A percentile compares a stretch with the other conserved stretches of the same genome.
Conservation (phyloP, 108 stramenopile genomes). For the Schizochytrium sp. region DNA sequence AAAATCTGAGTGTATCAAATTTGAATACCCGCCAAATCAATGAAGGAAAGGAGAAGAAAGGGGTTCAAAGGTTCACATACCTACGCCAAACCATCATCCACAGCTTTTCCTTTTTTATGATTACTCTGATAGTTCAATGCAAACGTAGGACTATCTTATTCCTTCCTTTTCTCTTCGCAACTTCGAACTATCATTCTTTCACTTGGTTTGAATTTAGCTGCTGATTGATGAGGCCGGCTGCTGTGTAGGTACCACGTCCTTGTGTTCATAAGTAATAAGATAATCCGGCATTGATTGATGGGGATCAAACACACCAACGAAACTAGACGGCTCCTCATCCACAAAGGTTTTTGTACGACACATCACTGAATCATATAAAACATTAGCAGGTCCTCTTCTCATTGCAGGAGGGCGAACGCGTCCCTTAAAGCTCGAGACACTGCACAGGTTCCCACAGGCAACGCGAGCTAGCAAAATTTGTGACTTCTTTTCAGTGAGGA, state of each 20-base stretch:
- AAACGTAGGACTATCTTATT: too few relatives aligned
- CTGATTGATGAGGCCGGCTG: too few relatives aligned
- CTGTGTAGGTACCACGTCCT: not conserved
- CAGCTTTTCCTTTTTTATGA: too few relatives aligned
- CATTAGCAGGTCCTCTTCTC: not conserved
- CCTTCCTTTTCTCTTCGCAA: too few relatives aligned
- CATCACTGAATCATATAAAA: constrained; percentile 9
- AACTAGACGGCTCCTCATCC: not conserved
- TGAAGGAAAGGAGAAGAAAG: too few relatives aligned
- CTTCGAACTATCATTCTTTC: too few relatives aligned
- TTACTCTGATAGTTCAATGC: too few relatives aligned
- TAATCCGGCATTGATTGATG: constrained; percentile 40
- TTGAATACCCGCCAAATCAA: too few relatives aligned
- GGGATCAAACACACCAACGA: not conserved
- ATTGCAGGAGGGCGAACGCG: not conserved
- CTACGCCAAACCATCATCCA: too few relatives aligned
- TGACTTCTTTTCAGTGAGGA: not conserved
- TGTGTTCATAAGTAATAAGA: constrained; percentile 29
- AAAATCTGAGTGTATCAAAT: too few relatives aligned
- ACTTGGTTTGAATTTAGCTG: too few relatives aligned
- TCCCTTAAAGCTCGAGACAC: not conserved
- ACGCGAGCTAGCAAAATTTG: constrained; percentile 20
- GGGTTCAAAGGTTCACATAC: too few relatives aligned
- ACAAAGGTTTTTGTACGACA: not conserved
- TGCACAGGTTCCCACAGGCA: constrained; percentile 13